Evolutionary conservation across 495 filamentous ascomycete species (phyloP), one percentile per base, ranked within the genome.

Genomic region (Talaromyces nanjingensis): DNA sequence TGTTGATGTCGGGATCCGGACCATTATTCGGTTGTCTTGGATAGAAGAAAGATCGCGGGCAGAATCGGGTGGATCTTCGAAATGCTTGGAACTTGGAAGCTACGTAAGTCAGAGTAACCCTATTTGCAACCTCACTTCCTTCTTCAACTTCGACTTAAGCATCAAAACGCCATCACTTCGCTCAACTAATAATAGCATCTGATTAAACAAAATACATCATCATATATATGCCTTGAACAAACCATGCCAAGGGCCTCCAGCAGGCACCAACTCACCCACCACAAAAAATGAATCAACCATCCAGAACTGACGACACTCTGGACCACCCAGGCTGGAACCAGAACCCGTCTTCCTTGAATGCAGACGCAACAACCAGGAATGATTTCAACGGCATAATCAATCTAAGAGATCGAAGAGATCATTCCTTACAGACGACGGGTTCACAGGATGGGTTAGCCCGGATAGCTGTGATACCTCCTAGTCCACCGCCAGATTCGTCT

Each of bases 211-310:
- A 11, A 11, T 37, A 37, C 33, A 37, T 12, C 33, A 12, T 37
- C 33, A 37, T 4, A 6, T 16, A 42, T 42, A 42, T 16, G 37
- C 37, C 11, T 49, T 49, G 45, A 49, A 49, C 45, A 49, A 20
- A 49, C 45, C 5, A 49, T 45, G n/a, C 45, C 45, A 49, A 49
- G 6, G 18, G 45, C n/a, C 6, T 49, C 18, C 18, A 42, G 45
- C 39, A 18, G 45, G 45, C 45, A 18, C 45, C 16, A 20, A 49
- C n/a, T 2, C 4, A 6, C n/a, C 45, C 45, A 8, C 45, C 16
- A 9, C 45, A 18, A 49, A n/a, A 49, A 49, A 89, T 88, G 86
- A 89, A 87, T 67, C 84, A 85, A 71, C 85, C 84, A 29, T 88
- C 85, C 14, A 74, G 84, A 63, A 86, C 76, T n/a, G 85, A 88